Conservation (phyloP, 129 eudicot species). For the Ambrosia artemisiifolia region DNA sequence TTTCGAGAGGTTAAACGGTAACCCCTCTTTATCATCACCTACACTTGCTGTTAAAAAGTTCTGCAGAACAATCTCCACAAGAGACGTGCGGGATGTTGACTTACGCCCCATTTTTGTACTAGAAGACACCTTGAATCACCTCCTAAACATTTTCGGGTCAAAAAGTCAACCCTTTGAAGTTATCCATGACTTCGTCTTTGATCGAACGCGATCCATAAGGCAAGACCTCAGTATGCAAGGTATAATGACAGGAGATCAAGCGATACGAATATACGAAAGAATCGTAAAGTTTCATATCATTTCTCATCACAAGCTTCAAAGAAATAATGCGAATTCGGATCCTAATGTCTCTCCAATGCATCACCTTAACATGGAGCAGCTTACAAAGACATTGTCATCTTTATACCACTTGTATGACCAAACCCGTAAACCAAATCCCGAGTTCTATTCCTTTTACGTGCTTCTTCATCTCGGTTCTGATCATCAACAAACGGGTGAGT, state of each 20-base stretch:
- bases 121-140: slow-evolving; percentile 66
- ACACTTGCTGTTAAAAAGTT: slow-evolving; percentile 88
- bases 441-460: slow-evolving; percentile 64
- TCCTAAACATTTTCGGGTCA: slow-evolving; percentile 55
- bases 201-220: slow-evolving; percentile 84
- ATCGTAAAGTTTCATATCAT: slow-evolving; percentile 78
- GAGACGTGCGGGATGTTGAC: slow-evolving; percentile 45
- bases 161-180: slow-evolving; percentile 56
- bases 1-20: slow-evolving; percentile 74
- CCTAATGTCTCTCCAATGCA: slow-evolving; percentile 48
- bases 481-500: slow-evolving; percentile 50
- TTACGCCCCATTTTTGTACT: slow-evolving; percentile 68
- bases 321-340: slow-evolving; percentile 12
- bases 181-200: slow-evolving; percentile 81
- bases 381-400: slow-evolving; percentile 58
- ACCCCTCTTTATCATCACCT: slow-evolving; percentile 68
- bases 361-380: slow-evolving; percentile 89
- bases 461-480: slow-evolving; percentile 63
- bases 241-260: slow-evolving; percentile 37
- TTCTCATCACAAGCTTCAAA: slow-evolving; percentile 67
- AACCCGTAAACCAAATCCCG: slow-evolving; percentile 49
- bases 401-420: slow-evolving; percentile 59
- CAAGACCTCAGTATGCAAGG: slow-evolving; percentile 93
- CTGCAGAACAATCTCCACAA: slow-evolving; percentile 85
- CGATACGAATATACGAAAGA: slow-evolving; percentile 59